Conservation (phyloP, 352 stramenopile genomes). For the Phytophthora constricta region DNA sequence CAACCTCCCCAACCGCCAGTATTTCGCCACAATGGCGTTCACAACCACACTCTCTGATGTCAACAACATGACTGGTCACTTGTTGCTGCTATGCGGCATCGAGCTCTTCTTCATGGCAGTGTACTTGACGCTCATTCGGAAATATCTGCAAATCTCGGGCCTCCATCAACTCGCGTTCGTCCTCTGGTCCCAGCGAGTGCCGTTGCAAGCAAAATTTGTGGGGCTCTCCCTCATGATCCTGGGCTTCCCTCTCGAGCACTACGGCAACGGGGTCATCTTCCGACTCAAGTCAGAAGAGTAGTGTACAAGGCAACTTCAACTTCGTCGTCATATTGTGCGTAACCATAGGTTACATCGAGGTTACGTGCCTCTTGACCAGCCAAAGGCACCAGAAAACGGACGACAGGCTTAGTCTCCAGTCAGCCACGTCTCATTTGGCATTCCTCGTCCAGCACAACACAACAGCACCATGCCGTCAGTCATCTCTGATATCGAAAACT, state of each 20-base stretch:
- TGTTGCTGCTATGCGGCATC: constrained; percentile 19
- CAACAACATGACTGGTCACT: constrained; percentile 1
- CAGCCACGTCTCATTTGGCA: constrained; percentile 1
- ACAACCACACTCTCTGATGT: constrained; percentile 22
- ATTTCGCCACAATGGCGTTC: constrained; percentile 31
- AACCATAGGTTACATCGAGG: not conserved
- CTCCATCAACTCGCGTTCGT: constrained; percentile 36
- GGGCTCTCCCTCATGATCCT: constrained; percentile 29
- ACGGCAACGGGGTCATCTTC: constrained; percentile 36
- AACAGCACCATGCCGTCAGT: constrained; percentile 16
- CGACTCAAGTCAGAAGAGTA: not conserved
- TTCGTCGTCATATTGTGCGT: not conserved
- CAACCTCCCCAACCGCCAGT: constrained; percentile 28
- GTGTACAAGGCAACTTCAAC: not conserved
- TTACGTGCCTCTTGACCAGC: not conserved
- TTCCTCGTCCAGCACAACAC: not conserved
- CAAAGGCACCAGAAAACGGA: not conserved
- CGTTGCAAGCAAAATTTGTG: constrained; percentile 34
- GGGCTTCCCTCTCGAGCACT: constrained; percentile 34
- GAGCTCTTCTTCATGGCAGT: constrained; percentile 22
- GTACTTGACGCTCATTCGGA: constrained; percentile 30
- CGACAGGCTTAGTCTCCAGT: not conserved
- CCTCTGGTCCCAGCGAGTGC: constrained; percentile 33
- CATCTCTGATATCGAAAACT: constrained; percentile 7
- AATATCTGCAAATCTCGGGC: constrained; percentile 7